phyloP scores from a whole-genome alignment of 2,329 filamentous ascomycete genomes.

The Exserohilum rostratum region DNA sequence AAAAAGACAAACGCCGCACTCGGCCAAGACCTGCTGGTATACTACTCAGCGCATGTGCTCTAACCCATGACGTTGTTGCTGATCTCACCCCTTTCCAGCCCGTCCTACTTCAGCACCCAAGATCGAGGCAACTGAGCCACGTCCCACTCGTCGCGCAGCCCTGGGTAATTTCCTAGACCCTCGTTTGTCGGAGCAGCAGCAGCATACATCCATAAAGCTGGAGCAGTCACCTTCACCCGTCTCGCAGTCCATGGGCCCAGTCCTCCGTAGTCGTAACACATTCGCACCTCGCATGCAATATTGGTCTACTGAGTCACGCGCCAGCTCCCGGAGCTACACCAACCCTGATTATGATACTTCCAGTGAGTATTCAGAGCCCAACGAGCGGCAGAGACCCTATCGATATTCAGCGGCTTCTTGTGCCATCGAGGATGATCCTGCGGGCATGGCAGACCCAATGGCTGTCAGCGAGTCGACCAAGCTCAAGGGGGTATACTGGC shows the following conservation, averaged over 20 bases:
- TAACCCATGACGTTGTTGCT: slow-evolving; percentile 17
- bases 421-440: slow-evolving; percentile 41
- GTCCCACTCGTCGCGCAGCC: slow-evolving; percentile 32
- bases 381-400: slow-evolving; percentile 31
- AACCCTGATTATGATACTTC: slow-evolving; percentile 47
- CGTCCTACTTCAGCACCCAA: slow-evolving; percentile 28
- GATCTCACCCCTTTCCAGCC: slow-evolving; percentile 28
- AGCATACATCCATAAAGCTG: slow-evolving; percentile 44
- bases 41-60: slow-evolving; percentile 12
- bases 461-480: slow-evolving; percentile 51
- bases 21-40: slow-evolving; percentile 43
- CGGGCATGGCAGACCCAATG: slow-evolving; percentile 30
- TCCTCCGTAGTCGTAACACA: slow-evolving; percentile 37
- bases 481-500: slow-evolving; percentile 76
- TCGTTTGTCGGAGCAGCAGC: slow-evolving; percentile 45
- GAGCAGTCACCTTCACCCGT: slow-evolving; percentile 42
- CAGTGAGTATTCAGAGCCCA: slow-evolving; percentile 46
- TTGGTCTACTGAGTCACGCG: slow-evolving; percentile 45
- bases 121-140: slow-evolving; percentile 35
- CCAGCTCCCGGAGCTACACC: slow-evolving; percentile 46
- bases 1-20: slow-evolving; percentile 73
- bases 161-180: slow-evolving; percentile 42
- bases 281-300: slow-evolving; percentile 47
- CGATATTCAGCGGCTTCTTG: slow-evolving; percentile 35
- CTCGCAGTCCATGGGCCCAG: slow-evolving; percentile 30